Conservation (phyloP, 2,329 filamentous ascomycete genomes). For the Intubia oerlemansii region DNA sequence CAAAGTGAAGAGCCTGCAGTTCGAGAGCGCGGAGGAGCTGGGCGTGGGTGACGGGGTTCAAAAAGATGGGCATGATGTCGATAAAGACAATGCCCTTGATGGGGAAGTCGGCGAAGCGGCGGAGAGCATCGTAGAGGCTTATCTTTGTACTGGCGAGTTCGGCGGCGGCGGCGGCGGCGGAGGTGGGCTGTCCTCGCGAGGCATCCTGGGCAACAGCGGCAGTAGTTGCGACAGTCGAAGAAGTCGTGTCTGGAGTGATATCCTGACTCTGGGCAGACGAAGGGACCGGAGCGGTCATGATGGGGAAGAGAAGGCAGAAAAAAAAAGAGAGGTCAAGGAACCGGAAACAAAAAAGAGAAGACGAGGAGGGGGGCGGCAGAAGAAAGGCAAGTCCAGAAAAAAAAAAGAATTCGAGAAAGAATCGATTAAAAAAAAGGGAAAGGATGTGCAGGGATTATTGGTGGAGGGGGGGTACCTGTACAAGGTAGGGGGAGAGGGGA, state of each 20-base stretch:
- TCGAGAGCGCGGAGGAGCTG: slow-evolving; percentile 68
- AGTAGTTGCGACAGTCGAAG: no score
- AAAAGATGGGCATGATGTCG: slow-evolving; percentile 94
- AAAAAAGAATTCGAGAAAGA: no score
- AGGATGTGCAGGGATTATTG: no score
- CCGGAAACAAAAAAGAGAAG: no score
- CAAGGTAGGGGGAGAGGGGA: no score
- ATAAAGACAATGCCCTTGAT: slow-evolving; percentile 86
- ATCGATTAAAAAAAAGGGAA: no score
- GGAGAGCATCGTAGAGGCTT: slow-evolving; percentile 51
- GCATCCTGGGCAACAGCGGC: slow-evolving; percentile 25
- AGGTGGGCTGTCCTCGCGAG: slow-evolving; percentile 40
- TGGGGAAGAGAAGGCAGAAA: slow-evolving; percentile 11
- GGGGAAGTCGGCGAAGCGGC: slow-evolving; percentile 82
- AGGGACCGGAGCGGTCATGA: slow-evolving; percentile 13
- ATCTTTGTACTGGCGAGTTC: slow-evolving; percentile 47
- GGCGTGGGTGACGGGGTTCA: slow-evolving; percentile 50
- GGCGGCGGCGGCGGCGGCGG: slow-evolving; percentile 38
- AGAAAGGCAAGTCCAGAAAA: no score
- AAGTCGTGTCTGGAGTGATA: slow-evolving; percentile 9
- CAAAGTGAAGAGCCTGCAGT: slow-evolving; percentile 52
- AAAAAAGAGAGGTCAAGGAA: slow-evolving; percentile 12
- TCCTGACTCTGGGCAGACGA: slow-evolving; percentile 8
- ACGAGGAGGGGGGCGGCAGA: slow-evolving; percentile 6
- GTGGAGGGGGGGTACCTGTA: no score